Evolutionary conservation across 225 moss, liverwort and hornwort genomes (phyloP), one percentile per base, ranked within the genome.

Genomic region (Physcomitrellopsis africana): DNA sequence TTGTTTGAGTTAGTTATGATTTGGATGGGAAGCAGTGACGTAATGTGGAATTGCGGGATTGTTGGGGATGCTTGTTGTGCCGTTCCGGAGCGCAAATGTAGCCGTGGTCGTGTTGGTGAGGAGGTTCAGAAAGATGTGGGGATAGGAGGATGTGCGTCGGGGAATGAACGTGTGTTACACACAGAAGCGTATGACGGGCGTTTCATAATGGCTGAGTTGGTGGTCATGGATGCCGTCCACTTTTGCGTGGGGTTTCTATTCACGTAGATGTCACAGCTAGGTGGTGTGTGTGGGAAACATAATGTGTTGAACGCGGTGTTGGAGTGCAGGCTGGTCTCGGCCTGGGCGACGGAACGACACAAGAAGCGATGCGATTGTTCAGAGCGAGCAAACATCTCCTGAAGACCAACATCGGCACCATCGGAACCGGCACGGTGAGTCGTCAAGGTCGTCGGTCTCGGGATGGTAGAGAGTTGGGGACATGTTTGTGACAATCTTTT

Each of bases 401-500:
- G 44, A 74, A 86, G 56, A 84, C 90, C 51, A 85, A 77, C 75
- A 72, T 91, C 41, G 89, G 83, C 75, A 83, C 78, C 70, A 83
- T 86, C 78, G 96, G 92, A 57, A 81, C 89, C 51, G 94, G 89
- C 70, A 85, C 94, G 46, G 94, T 91, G 88, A 79, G 91, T 82
- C 27, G 49, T 53, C 49, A 46, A 53, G 55, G 46, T 62, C 53
- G 47, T 42, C 70, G 46, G 69, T 60, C 32, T 74, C 71, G 51
- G 54, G 42, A 72, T 59, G 15, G 19, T 9, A 32, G 7, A 49
- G 69, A 69, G 12, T 2, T 64, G 65, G 2, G 15, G 53, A 55
- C 69, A 53, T 53, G 58, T 62, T 43, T 1, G 56, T 62, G 66
- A 58, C 20, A 60, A 70, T 74, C 51, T 27, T 32, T 59, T 53